phyloP scores from a whole-genome alignment of 108 stramenopile genomes.

The Pinguiococcus pyrenoidosus region DNA sequence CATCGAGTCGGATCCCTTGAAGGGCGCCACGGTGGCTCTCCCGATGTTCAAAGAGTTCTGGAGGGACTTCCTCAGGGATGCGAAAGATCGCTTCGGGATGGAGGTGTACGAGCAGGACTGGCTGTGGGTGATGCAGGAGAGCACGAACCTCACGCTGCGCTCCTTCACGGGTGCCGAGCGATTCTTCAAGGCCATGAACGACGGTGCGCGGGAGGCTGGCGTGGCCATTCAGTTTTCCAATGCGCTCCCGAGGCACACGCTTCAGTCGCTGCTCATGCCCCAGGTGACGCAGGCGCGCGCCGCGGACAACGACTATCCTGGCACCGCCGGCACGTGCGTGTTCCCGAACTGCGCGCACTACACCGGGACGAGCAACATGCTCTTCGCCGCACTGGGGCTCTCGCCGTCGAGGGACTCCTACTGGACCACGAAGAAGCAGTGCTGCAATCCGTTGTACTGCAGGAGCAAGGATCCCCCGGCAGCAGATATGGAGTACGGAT shows the following conservation, averaged over 20 bases:
- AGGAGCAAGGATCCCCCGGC: too few relatives aligned
- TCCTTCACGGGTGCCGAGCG: neutral
- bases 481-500: too few relatives aligned
- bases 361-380: conserved; percentile 18
- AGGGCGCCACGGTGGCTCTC: too few relatives aligned
- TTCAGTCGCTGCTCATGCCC: conserved; percentile 17
- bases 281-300: conserved; percentile 38
- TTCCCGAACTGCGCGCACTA: neutral
- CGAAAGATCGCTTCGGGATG: conserved; percentile 27
- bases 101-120: conserved; percentile 45
- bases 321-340: neutral
- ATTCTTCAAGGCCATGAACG: conserved; percentile 31
- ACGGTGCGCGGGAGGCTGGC: conserved; percentile 11
- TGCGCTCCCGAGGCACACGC: conserved; percentile 22
- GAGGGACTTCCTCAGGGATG: conserved; percentile 18
- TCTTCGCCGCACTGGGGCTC: conserved; percentile 24
- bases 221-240: conserved; percentile 39
- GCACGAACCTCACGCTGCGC: conserved; percentile 4
- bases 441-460: too few relatives aligned
- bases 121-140: conserved; percentile 26
- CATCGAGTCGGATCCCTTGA: neutral
- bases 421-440: conserved; percentile 13
- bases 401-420: conserved; percentile 30
- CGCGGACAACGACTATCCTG: conserved; percentile 25
- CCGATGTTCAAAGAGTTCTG: conserved; percentile 25